phyloP scores from a whole-genome alignment of 2,329 filamentous ascomycete species.

The Cladobotryum mycophilum region DNA sequence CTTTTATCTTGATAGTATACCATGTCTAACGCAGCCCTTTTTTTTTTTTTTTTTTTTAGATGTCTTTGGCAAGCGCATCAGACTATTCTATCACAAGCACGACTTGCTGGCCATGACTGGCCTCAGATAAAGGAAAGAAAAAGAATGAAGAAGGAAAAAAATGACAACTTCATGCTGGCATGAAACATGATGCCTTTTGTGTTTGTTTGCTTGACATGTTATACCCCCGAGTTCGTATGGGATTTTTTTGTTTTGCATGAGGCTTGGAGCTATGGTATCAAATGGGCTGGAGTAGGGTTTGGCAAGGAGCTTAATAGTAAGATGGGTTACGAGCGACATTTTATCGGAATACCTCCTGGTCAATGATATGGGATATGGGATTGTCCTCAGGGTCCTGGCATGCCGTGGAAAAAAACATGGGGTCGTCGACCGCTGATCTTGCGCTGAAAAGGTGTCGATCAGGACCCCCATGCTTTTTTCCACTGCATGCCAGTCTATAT shows the following conservation, averaged over 20 bases:
- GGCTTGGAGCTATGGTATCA: background rate
- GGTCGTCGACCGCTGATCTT: too few species aligned
- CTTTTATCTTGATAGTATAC: background rate
- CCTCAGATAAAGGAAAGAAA: constrained; percentile 18
- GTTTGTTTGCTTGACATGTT: too few species aligned
- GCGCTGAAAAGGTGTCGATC: too few species aligned
- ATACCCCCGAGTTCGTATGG: too few species aligned
- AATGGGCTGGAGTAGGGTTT: background rate
- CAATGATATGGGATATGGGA: background rate
- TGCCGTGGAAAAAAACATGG: too few species aligned
- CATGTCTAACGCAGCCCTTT: constrained; percentile 9
- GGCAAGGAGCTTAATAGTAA: background rate
- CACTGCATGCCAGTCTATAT: too few species aligned
- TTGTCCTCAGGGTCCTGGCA: background rate
- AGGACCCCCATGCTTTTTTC: too few species aligned
- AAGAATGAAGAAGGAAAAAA: too few species aligned
- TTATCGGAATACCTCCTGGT: background rate
- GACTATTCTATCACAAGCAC: constrained; percentile 69
- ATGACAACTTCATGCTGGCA: too few species aligned
- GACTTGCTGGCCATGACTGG: constrained; percentile 51
- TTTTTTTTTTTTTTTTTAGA: too few species aligned
- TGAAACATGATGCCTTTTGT: too few species aligned
- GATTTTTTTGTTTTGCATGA: background rate
- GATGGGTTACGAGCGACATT: constrained; percentile 8
- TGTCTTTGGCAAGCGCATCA: constrained; percentile 69